Conservation (phyloP, 257 asterid genomes). For the Datura wrightii region DNA sequence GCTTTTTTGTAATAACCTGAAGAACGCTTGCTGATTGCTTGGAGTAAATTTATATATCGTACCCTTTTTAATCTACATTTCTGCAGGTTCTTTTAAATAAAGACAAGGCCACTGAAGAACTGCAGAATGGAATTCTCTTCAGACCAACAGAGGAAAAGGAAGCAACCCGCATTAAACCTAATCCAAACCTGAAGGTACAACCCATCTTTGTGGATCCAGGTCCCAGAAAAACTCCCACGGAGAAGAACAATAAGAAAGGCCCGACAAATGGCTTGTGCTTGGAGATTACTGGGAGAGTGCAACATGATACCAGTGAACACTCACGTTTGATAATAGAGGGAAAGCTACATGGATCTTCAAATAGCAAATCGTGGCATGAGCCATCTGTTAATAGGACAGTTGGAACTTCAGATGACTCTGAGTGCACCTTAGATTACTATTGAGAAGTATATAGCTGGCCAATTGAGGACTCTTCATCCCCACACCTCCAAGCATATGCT, state of each 20-base stretch:
- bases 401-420: conserved; percentile 24
- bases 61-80: background rate
- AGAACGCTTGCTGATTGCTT: background rate
- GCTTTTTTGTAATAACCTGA: background rate
- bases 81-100: conserved; percentile 82
- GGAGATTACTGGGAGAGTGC: conserved; percentile 94
- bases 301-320: conserved; percentile 59
- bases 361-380: conserved; percentile 27
- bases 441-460: conserved; percentile 20
- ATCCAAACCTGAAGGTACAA: conserved; percentile 69
- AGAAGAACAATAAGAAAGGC: conserved; percentile 47
- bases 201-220: conserved; percentile 86
- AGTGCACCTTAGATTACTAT: conserved; percentile 31
- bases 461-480: background rate
- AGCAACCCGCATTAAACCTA: conserved; percentile 74
- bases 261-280: conserved; percentile 65
- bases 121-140: conserved; percentile 66
- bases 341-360: conserved; percentile 30
- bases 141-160: conserved; percentile 65
- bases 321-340: conserved; percentile 30
- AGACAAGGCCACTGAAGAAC: conserved; percentile 73
- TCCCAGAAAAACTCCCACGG: conserved; percentile 59
- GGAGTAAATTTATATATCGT: background rate
- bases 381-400: background rate
- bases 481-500: background rate